Percentiles rank a stretch among this genome's conserved stretches.
Evolutionary conservation across 2,329 filamentous ascomycete genomes (phyloP).

Genomic region (Claviceps sp.): DNA sequence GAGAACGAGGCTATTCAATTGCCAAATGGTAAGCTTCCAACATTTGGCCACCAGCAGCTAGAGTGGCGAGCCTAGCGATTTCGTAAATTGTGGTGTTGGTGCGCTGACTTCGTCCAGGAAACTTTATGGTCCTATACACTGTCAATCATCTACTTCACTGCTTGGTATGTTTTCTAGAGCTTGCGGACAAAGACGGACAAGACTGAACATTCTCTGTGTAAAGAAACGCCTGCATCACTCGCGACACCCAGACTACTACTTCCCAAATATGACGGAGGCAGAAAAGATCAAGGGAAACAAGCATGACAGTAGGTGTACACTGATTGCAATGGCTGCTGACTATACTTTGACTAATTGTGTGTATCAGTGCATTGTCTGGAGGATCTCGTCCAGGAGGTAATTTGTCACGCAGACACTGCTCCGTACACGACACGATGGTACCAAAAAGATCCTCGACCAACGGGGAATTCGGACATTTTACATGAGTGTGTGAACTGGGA

Average conservation of each 20-base stretch:
- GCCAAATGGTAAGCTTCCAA: background rate
- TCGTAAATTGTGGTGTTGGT: background rate
- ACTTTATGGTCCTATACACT: background rate
- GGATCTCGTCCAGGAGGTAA: background rate
- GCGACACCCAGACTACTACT: background rate
- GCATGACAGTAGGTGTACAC: background rate
- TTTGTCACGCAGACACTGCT: background rate
- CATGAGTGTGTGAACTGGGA: constrained; percentile 1
- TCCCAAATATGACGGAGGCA: background rate
- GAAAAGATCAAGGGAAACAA: background rate
- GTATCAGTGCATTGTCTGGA: background rate
- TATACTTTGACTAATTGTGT: background rate
- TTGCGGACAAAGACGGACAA: background rate
- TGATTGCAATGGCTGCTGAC: background rate
- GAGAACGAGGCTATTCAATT: constrained; percentile 1
- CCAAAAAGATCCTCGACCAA: background rate
- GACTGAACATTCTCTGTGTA: background rate
- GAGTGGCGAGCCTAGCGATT: too few relatives aligned
- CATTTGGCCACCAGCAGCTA: too few relatives aligned
- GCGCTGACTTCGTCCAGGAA: background rate
- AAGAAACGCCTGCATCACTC: background rate
- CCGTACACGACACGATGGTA: background rate
- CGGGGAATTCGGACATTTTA: background rate
- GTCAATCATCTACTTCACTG: background rate
- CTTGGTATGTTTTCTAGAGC: background rate